Conservation (phyloP, 1,139 yeast species). For the Kurtzmaniella quercitrusa region DNA sequence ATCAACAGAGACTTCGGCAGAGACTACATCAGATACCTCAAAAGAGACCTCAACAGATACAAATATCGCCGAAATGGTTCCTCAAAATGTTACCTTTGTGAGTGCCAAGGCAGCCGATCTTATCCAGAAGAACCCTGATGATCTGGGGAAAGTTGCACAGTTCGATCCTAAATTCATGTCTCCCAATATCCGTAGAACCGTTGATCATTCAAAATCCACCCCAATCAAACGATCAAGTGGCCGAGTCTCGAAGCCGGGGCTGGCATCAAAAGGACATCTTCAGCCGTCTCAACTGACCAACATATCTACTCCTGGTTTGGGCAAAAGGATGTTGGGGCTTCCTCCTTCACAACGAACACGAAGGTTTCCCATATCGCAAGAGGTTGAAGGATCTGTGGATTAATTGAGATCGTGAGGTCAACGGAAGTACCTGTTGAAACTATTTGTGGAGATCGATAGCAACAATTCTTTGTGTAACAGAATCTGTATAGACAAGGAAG, state of each 20-base stretch:
- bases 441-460: no score
- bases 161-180: constrained; percentile 49
- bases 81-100: constrained; percentile 41
- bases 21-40: no score
- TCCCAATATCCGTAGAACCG: constrained; percentile 47
- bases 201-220: constrained; percentile 57
- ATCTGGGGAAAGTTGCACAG: constrained; percentile 31
- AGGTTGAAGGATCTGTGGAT: constrained; percentile 1
- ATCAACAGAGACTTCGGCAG: no score
- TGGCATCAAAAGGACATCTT: constrained; percentile 9
- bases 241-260: neutral
- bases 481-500: no score
- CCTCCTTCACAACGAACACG: constrained; percentile 8
- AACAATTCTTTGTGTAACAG: no score
- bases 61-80: constrained; percentile 1
- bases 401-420: no score
- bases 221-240: constrained; percentile 45
- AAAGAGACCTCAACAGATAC: neutral
- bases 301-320: constrained; percentile 6
- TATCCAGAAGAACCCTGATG: constrained; percentile 41
- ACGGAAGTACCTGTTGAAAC: no score
- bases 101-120: constrained; percentile 57
- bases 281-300: neutral
- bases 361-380: constrained; percentile 2
- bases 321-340: constrained; percentile 8